Conservation (phyloP, 2,329 filamentous ascomycete species). For the Hypoxylon sp. region DNA sequence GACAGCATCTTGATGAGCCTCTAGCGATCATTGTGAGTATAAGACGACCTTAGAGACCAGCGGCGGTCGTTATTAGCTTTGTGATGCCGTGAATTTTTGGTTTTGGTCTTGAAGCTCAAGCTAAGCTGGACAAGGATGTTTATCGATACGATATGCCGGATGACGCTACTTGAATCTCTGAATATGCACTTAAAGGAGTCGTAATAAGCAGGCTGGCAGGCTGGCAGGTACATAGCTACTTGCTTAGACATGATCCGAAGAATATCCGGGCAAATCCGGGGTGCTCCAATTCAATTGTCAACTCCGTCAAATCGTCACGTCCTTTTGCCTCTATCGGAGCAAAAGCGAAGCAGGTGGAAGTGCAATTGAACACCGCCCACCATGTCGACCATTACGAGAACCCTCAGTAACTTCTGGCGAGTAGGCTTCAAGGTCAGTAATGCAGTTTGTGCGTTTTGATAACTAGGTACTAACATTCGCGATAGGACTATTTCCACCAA, state of each 20-base stretch:
- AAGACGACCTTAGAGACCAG: neutral
- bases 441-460: slow-evolving; percentile 7
- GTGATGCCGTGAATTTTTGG: slow-evolving; percentile 21
- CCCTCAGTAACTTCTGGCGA: slow-evolving; percentile 85
- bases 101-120: slow-evolving; percentile 3
- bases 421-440: slow-evolving; percentile 83
- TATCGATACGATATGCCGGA: neutral
- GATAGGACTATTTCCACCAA: slow-evolving; percentile 89
- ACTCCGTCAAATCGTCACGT: slow-evolving; percentile 35
- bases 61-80: slow-evolving; percentile 3
- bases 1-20: slow-evolving; percentile 46
- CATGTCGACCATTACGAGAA: slow-evolving; percentile 94
- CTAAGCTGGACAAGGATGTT: neutral
- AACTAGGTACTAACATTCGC: slow-evolving; percentile 35
- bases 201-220: neutral
- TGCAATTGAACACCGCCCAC: slow-evolving; percentile 55
- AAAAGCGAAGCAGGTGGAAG: slow-evolving; percentile 36
- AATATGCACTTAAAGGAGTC: neutral
- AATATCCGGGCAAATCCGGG: slow-evolving; percentile 17
- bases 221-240: neutral
- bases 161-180: neutral
- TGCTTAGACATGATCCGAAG: slow-evolving; percentile 26
- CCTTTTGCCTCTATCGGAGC: slow-evolving; percentile 36
- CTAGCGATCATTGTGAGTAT: slow-evolving; percentile 47
- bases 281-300: slow-evolving; percentile 36